These are phyloP conservation scores for Phoenix roebelenii DNA, from an alignment of 176 grass and related monocot species.

Conservation along the genomic window DNA sequence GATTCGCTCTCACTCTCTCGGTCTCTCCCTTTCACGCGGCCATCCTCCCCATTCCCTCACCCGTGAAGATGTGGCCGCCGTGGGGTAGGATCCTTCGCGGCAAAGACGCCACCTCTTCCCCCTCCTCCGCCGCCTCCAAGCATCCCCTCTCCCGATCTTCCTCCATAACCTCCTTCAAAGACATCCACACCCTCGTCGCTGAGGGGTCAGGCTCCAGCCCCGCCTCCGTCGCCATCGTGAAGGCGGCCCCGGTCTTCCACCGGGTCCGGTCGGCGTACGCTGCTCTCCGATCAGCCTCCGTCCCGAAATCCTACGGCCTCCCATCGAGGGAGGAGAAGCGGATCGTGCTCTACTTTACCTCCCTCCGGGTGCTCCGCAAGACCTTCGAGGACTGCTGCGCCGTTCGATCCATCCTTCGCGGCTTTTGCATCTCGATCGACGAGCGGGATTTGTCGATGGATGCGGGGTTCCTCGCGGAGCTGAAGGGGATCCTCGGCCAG, in stretches of 20 bases:
- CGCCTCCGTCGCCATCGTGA: neutral
- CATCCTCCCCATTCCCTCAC: no score
- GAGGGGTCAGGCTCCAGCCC: neutral
- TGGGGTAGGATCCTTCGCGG: slow-evolving; percentile 17
- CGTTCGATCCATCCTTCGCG: slow-evolving; percentile 54
- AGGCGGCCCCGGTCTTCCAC: slow-evolving; percentile 7
- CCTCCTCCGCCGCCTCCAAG: neutral
- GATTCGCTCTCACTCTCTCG: no score
- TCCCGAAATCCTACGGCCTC: neutral
- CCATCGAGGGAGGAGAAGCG: slow-evolving; percentile 21
- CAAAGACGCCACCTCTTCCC: neutral
- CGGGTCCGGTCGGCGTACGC: slow-evolving; percentile 15
- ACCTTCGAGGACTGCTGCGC: slow-evolving; percentile 61
- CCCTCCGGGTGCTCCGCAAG: slow-evolving; percentile 53
- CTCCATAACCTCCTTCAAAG: slow-evolving; percentile 24
- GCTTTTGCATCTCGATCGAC: slow-evolving; percentile 66
- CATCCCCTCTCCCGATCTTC: neutral
- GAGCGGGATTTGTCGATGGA: slow-evolving; percentile 92
- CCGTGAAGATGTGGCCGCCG: slow-evolving; percentile 20
- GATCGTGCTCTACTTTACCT: slow-evolving; percentile 86
- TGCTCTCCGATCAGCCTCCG: neutral
- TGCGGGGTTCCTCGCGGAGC: slow-evolving; percentile 56
- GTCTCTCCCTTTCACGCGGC: no score
- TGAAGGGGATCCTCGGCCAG: slow-evolving; percentile 35
- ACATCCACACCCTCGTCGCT: slow-evolving; percentile 16